phyloP scores from a whole-genome alignment of 768 basidiomycete species.

The Boletellus sp. region DNA sequence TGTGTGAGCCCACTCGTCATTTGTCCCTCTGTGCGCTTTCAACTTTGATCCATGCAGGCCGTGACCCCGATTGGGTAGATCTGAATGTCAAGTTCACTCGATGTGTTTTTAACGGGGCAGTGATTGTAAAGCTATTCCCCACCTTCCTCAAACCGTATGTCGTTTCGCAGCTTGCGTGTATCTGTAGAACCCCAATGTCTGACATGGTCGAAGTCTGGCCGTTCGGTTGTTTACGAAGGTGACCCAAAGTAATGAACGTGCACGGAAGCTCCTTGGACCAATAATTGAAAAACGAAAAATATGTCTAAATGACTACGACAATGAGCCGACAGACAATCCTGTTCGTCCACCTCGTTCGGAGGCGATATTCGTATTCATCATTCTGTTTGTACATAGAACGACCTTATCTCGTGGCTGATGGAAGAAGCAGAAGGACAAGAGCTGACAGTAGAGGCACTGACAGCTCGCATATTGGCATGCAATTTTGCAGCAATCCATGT shows the following conservation, averaged over 20 bases:
- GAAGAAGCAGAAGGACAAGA: constrained; percentile 20
- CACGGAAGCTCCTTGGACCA: constrained; percentile 19
- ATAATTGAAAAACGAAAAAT: constrained; percentile 26
- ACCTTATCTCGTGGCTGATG: constrained; percentile 34
- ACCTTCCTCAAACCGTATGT: constrained; percentile 29
- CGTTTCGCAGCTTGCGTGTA: neutral
- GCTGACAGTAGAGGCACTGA: constrained; percentile 19
- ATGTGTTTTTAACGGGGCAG: constrained; percentile 18
- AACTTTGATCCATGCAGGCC: neutral
- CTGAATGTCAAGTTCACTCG: constrained; percentile 28
- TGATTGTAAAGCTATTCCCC: constrained; percentile 31
- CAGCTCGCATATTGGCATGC: constrained; percentile 6
- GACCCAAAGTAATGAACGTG: neutral
- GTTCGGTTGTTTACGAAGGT: constrained; percentile 12
- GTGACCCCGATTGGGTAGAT: constrained; percentile 4
- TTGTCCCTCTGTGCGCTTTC: neutral
- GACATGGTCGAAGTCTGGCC: constrained; percentile 10
- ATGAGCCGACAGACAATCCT: neutral
- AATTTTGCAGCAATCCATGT: constrained; percentile 25
- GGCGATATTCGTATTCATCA: neutral
- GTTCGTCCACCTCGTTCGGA: neutral
- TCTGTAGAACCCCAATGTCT: too few relatives aligned
- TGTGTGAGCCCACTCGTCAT: constrained; percentile 33
- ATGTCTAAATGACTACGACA: neutral
- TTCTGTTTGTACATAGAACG: constrained; percentile 20